Evolutionary conservation across 2,329 filamentous ascomycete genomes (phyloP).

Genomic region (Pyricularia sp.): DNA sequence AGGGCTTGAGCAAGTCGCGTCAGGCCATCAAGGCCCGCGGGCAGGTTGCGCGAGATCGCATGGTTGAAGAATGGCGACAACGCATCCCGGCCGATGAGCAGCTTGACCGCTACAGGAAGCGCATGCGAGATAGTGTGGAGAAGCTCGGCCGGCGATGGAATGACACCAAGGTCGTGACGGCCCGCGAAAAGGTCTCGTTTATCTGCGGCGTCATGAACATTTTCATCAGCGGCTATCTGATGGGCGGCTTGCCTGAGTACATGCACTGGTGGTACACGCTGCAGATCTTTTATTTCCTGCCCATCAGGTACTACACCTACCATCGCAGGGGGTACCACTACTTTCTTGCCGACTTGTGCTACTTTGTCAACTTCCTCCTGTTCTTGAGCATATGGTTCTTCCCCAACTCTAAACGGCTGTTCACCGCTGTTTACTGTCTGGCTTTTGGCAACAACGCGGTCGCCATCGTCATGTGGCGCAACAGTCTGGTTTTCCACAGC

Average conservation of each 20-base stretch:
- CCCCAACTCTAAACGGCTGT: slow-evolving; percentile 79
- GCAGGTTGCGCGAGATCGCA: slow-evolving; percentile 71
- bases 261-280: slow-evolving; percentile 90
- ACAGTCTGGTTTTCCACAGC: slow-evolving; percentile 96
- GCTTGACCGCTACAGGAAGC: slow-evolving; percentile 79
- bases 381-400: slow-evolving; percentile 84
- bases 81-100: slow-evolving; percentile 86
- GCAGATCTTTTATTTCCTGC: slow-evolving; percentile 93
- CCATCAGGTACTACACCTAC: slow-evolving; percentile 86
- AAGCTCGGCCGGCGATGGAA: slow-evolving; percentile 79
- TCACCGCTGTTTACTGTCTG: slow-evolving; percentile 86
- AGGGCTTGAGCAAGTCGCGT: slow-evolving; percentile 68
- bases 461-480: slow-evolving; percentile 98
- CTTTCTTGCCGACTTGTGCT: slow-evolving; percentile 94
- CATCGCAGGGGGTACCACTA: slow-evolving; percentile 90
- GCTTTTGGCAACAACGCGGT: slow-evolving; percentile 95
- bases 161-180: slow-evolving; percentile 77
- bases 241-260: slow-evolving; percentile 74
- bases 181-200: slow-evolving; percentile 90
- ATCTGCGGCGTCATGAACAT: slow-evolving; percentile 96
- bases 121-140: slow-evolving; percentile 84
- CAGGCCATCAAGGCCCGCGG: slow-evolving; percentile 71
- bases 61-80: slow-evolving; percentile 87
- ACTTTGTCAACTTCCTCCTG: slow-evolving; percentile 89
- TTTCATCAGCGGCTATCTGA: slow-evolving; percentile 89